phyloP scores from a whole-genome alignment of 2,329 filamentous ascomycete species.

The Thielaviopsis musarum region DNA sequence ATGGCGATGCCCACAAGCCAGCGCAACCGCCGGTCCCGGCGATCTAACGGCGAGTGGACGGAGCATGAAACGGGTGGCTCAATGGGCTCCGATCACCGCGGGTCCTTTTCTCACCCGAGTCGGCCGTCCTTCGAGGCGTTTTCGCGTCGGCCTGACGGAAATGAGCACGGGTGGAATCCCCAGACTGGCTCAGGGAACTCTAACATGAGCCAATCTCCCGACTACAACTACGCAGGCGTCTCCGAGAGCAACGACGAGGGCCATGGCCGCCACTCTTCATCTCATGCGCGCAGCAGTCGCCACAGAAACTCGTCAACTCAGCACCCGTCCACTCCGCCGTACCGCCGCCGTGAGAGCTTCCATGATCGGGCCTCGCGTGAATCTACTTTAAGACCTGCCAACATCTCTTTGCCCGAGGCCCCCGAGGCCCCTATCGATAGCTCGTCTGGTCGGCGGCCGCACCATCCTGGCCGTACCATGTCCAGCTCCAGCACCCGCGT shows the following conservation, averaged over 20 bases:
- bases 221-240: background rate
- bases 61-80: slow-evolving; percentile 1
- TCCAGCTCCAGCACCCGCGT: slow-evolving; percentile 1
- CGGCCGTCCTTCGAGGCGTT: background rate
- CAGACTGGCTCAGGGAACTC: background rate
- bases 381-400: background rate
- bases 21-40: slow-evolving; percentile 3
- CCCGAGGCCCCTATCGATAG: background rate
- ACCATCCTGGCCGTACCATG: background rate
- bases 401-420: background rate
- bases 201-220: slow-evolving; percentile 5
- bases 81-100: slow-evolving; percentile 6
- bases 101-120: slow-evolving; percentile 1
- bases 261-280: background rate
- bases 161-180: slow-evolving; percentile 3
- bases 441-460: slow-evolving; percentile 1
- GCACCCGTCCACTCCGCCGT: slow-evolving; percentile 2
- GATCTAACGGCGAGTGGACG: slow-evolving; percentile 1
- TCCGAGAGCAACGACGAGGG: slow-evolving; percentile 5
- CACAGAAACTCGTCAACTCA: slow-evolving; percentile 1
- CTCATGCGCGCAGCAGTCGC: background rate
- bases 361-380: background rate
- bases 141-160: slow-evolving; percentile 1
- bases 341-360: slow-evolving; percentile 1
- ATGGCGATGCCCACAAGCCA: slow-evolving; percentile 3